phyloP scores from a whole-genome alignment of 345 rosid genomes.

The Kandelia obovata region DNA sequence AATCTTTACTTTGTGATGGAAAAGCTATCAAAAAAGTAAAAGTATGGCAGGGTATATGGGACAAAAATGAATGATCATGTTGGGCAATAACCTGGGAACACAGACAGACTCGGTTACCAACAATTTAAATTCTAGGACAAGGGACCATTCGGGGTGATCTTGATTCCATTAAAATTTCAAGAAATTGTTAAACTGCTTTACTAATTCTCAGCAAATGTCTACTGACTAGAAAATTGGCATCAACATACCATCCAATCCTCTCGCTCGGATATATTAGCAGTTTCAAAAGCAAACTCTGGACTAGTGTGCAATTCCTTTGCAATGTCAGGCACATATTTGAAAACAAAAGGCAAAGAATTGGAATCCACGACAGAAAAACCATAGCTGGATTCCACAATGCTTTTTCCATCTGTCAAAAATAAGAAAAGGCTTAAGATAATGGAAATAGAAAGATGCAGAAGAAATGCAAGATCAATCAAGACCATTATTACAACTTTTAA shows the following conservation, averaged over 20 bases:
- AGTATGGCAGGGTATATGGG: neutral
- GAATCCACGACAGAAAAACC: conserved; percentile 79
- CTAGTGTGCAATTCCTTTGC: conserved; percentile 52
- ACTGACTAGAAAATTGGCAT: neutral
- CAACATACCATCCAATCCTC: conserved; percentile 65
- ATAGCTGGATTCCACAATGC: conserved; percentile 56
- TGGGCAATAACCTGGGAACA: neutral
- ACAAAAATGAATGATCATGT: neutral
- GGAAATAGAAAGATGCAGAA: neutral
- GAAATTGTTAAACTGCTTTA: neutral
- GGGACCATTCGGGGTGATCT: neutral
- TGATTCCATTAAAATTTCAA: neutral
- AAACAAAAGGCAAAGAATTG: conserved; percentile 67
- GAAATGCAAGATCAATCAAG: conserved; percentile 5
- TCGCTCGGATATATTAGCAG: conserved; percentile 45
- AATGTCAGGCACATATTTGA: conserved; percentile 65
- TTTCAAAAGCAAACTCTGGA: conserved; percentile 46
- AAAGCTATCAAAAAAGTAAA: neutral
- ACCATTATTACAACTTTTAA: neutral
- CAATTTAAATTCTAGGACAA: neutral
- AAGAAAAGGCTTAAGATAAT: conserved; percentile 8
- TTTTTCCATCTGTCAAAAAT: conserved; percentile 55
- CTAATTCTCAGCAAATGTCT: neutral
- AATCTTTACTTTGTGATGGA: neutral
- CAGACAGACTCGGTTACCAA: neutral